Conservation (phyloP, 495 filamentous ascomycete genomes). For the Xylaria longipes region DNA sequence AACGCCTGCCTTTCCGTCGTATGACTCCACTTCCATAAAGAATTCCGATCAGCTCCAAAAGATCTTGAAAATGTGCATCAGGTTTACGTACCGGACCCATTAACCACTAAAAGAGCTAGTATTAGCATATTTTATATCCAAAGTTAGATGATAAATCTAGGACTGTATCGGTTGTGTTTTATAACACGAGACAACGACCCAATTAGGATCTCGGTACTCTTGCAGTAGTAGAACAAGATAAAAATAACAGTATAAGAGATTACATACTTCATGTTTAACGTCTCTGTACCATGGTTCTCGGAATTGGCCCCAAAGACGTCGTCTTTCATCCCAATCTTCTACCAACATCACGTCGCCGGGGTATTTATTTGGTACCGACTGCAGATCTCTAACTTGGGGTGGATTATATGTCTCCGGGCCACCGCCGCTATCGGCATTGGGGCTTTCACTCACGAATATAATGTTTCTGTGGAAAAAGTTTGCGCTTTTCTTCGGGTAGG, state of each 20-base stretch:
- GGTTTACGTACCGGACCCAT: neutral
- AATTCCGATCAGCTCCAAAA: neutral
- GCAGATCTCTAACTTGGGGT: neutral
- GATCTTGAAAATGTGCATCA: neutral
- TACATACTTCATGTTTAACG: neutral
- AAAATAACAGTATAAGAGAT: neutral
- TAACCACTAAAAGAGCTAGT: neutral
- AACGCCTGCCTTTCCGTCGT: neutral
- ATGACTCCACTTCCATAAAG: neutral
- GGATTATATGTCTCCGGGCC: neutral
- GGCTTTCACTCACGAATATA: neutral
- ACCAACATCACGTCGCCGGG: neutral
- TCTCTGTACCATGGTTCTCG: neutral
- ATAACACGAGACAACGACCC: neutral
- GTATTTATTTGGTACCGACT: neutral
- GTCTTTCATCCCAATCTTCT: neutral
- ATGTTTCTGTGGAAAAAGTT: neutral
- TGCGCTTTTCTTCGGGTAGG: neutral
- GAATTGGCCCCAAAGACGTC: neutral
- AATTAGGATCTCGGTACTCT: too few relatives aligned
- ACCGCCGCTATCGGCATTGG: neutral
- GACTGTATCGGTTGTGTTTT: neutral
- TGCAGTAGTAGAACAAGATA: neutral
- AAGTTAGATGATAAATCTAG: neutral
- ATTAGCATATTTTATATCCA: neutral